A percentile compares a stretch with the other conserved stretches of the same genome.
phyloP scores from a whole-genome alignment of 2,329 filamentous ascomycete genomes.

The Sordariomycetes sp. region DNA sequence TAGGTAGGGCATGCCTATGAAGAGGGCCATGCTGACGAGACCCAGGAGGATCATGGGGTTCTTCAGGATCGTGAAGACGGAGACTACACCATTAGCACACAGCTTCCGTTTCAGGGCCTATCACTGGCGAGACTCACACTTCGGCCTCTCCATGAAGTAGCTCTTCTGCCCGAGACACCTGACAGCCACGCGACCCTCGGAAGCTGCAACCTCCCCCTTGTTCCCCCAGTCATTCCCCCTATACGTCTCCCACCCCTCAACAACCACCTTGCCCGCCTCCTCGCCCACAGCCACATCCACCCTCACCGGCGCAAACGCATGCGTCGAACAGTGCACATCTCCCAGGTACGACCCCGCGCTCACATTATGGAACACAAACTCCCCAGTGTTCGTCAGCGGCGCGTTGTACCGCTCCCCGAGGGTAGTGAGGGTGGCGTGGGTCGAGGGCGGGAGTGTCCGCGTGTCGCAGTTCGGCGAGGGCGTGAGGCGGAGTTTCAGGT shows the following conservation, averaged over 20 bases:
- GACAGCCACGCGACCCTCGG: constrained; percentile 43
- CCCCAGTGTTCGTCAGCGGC: constrained; percentile 56
- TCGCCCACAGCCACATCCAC: constrained; percentile 54
- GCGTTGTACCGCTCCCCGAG: constrained; percentile 33
- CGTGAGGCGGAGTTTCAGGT: constrained; percentile 34
- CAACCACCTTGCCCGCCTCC: constrained; percentile 66
- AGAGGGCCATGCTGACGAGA: constrained; percentile 68
- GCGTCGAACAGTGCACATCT: constrained; percentile 65
- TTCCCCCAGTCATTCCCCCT: constrained; percentile 86
- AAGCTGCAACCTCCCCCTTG: constrained; percentile 52
- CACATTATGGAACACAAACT: constrained; percentile 67
- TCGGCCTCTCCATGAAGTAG: constrained; percentile 66
- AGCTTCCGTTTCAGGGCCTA: neutral
- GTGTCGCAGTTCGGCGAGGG: constrained; percentile 27
- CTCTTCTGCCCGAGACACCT: constrained; percentile 53
- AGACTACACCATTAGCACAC: constrained; percentile 40
- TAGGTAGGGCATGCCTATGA: constrained; percentile 88
- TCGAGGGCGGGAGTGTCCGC: constrained; percentile 48
- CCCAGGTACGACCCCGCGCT: constrained; percentile 67
- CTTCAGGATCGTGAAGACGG: constrained; percentile 72
- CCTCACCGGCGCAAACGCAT: constrained; percentile 67
- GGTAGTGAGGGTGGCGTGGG: constrained; percentile 49
- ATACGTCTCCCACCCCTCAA: constrained; percentile 74
- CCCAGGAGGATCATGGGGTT: constrained; percentile 96
- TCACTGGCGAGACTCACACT: constrained; percentile 47